Base-by-base conservation (phyloP, 1,284 basidiomycete genomes). In the Limonomyces culmigenus region DNA sequence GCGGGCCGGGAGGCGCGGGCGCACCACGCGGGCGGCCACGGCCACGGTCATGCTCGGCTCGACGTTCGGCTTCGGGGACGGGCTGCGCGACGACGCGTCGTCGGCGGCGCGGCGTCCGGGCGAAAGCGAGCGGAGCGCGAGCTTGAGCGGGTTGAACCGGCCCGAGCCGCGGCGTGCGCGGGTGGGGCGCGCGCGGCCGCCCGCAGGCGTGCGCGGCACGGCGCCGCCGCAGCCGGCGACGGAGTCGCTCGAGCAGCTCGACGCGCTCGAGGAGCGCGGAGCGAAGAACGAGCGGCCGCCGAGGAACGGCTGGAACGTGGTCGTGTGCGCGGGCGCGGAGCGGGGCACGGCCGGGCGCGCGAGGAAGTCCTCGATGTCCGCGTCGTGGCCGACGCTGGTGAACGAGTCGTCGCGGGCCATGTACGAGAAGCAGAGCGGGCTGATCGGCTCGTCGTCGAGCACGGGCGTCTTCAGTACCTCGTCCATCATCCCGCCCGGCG, bases 81-180 rank as follows among this genome's bases (percentile, higher is more conserved):
- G 23, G 8, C 8, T 8, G n/a, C 23, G 23, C 8, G 23, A 27
- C 8, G 8, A 8, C 8, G 23, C 23, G n/a, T n/a, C n/a, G n/a
- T n/a, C n/a, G 8, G 8, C n/a, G 23, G 23, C 23, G 23, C 23
- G 23, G 23, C n/a, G 23, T 8, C 23, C 8, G 23, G 30, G 30
- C 50, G 48, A 14, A 48, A 51, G 37, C 47, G 65, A 41, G 52
- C 67, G 48, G 56, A 65, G 54, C 60, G 69, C 56, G 57, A 66
- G 53, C 50, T 63, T 51, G 54, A 60, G 46, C 32, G 58, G 48
- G 35, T 48, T 55, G 53, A 62, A 56, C 43, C 59, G 45, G 42
- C 53, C 39, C 36, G 55, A 32, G 30, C 30, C 30, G 25, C 25
- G 25, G 16, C 30, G 30, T 6, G 6, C 16, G 30, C 30, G 10